Base-by-base conservation (phyloP, 2,329 filamentous ascomycete genomes). In the Phaeosphaeria sp. region DNA sequence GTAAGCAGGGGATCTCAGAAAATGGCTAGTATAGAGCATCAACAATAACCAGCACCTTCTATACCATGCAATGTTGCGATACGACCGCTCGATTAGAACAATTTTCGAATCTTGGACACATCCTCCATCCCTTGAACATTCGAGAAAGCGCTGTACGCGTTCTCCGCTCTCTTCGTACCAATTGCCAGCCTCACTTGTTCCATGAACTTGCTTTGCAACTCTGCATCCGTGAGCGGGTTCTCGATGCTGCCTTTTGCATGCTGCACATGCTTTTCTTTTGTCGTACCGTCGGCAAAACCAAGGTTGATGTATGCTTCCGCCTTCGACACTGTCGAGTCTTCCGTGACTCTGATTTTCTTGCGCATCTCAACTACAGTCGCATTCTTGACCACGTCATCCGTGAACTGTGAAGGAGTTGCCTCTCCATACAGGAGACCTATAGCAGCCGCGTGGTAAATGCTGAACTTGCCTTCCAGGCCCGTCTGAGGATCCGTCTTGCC, bases 401-500 rank as follows among this genome's bases (percentile, higher is more conserved):
- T 80, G 67, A 84, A 86, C 66, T 85, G 77, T 5, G 75, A 77
- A 2, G 83, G 84, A 0, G 81, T 82, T 11, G 79, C 83, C 65
- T 83, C 82, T 0, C 83, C 83, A 56, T 79, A 81, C 1, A 85
- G 62, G 9, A 85, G 60, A 0, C 81, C 83, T 4, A 84, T 78
- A 0, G 82, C 82, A n/a, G 75, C 80, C 5, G 82, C 83, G 61
- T 86, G 83, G 59, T 82, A 86, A 20, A 85, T 82, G 53, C 82
- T 84, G 63, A 86, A 86, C 47, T 86, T 86, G 2, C 75, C 81
- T 65, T 84, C 80, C 1, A 86, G 71, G 0, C 82, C 83, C 50
- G 82, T 81, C 52, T 76, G 77, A 0, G 84, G 84, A 6, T 70
- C 72, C 10, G 74, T 79, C 68, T 85, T 84, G 1, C 81, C 82